phyloP scores from a whole-genome alignment of 306 rosid genomes.

The Purshia tridentata region DNA sequence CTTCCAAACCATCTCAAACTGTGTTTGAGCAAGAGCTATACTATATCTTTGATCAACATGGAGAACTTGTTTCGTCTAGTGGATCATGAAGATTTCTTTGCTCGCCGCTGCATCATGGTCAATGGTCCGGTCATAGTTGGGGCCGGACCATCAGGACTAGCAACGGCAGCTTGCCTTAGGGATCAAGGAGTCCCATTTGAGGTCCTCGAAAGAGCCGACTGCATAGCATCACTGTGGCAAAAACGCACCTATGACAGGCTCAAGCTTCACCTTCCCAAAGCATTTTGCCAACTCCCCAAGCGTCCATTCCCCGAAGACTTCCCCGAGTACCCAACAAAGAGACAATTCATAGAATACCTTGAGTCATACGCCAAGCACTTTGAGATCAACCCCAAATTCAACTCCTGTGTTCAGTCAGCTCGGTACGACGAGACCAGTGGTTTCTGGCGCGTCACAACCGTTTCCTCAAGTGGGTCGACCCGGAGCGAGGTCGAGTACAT shows the following conservation, averaged over 20 bases:
- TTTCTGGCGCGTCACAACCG: slow-evolving; percentile 66
- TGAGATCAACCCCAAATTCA: slow-evolving; percentile 69
- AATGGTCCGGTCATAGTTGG: slow-evolving; percentile 91
- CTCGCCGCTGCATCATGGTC: slow-evolving; percentile 67
- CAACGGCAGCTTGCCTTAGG: slow-evolving; percentile 87
- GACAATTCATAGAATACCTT: slow-evolving; percentile 75
- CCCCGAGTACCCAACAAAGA: slow-evolving; percentile 81
- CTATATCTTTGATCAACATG: slow-evolving; percentile 39
- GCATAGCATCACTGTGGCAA: slow-evolving; percentile 96
- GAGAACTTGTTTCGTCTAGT: slow-evolving; percentile 57
- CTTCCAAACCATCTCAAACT: slow-evolving; percentile 5
- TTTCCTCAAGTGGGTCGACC: slow-evolving; percentile 25
- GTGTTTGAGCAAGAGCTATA: neutral
- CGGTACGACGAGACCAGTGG: slow-evolving; percentile 69
- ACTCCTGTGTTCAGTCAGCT: slow-evolving; percentile 64
- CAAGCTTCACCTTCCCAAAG: slow-evolving; percentile 93
- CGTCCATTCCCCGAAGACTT: slow-evolving; percentile 71
- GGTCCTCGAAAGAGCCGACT: slow-evolving; percentile 70
- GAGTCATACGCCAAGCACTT: slow-evolving; percentile 58
- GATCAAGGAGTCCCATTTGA: slow-evolving; percentile 83
- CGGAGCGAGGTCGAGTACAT: slow-evolving; percentile 64
- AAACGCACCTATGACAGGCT: slow-evolving; percentile 78
- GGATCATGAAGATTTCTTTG: slow-evolving; percentile 48
- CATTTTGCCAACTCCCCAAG: slow-evolving; percentile 82
- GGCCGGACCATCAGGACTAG: slow-evolving; percentile 92